Percentiles rank a stretch among this genome's conserved stretches.
Evolutionary conservation across 768 basidiomycete species (phyloP).

Genomic region (Fomitopsis serialis): DNA sequence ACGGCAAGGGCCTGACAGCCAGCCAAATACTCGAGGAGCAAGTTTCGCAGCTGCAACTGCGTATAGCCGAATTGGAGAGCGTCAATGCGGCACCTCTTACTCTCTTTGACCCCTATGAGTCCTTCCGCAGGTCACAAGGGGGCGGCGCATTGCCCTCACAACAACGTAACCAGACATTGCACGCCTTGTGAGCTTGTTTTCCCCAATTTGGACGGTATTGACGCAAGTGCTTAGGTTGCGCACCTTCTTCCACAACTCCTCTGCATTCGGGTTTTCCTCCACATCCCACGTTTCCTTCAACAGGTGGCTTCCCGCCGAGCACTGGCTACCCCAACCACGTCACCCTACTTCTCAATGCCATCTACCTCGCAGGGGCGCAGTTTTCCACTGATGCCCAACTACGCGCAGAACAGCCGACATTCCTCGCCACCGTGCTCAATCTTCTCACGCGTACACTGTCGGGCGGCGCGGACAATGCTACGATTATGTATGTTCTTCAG

Average conservation of each 20-base stretch:
- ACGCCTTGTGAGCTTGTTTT: not conserved
- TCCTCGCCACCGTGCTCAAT: conserved; percentile 45
- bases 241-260: conserved; percentile 45
- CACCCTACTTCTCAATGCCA: conserved; percentile 39
- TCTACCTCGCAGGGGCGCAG: conserved; percentile 27
- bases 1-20: conserved; percentile 54
- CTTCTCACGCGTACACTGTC: conserved; percentile 37
- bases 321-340: conserved; percentile 30
- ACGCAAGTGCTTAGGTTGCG: not conserved
- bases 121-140: not conserved
- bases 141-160: not conserved
- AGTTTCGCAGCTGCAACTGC: conserved; percentile 47
- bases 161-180: not conserved
- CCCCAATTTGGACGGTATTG: not conserved
- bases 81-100: conserved; percentile 13
- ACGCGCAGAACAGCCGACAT: conserved; percentile 28
- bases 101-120: conserved; percentile 22
- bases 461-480: conserved; percentile 25
- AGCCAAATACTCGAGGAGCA: conserved; percentile 59
- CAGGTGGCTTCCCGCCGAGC: conserved; percentile 9
- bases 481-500: conserved; percentile 28
- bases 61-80: conserved; percentile 33
- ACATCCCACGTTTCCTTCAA: conserved; percentile 39
- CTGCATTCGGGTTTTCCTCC: conserved; percentile 66
- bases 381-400: conserved; percentile 20